A percentile compares a stretch with the other conserved stretches of the same genome.
These are phyloP conservation scores for Syzygium aromaticum DNA, from an alignment of 345 rosid species.

Conservation along the genomic window DNA sequence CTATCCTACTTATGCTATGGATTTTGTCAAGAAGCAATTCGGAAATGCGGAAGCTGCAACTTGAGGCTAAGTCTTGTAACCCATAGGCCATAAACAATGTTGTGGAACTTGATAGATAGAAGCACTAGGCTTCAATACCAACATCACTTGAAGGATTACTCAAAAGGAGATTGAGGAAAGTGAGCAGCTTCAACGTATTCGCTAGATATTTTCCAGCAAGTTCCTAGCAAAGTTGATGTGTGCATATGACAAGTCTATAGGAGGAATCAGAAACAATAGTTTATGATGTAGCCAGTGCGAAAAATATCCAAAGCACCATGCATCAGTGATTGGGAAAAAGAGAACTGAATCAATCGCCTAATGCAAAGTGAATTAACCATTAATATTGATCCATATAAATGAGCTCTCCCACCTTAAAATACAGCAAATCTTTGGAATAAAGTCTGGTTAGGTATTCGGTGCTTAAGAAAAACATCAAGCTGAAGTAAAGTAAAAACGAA, in stretches of 20 bases:
- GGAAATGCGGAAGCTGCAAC: neutral
- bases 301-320: neutral
- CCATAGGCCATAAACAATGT: neutral
- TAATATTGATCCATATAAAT: neutral
- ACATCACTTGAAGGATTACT: neutral
- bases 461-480: neutral
- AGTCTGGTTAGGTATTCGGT: neutral
- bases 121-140: neutral
- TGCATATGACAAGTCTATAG: neutral
- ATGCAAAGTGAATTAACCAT: neutral
- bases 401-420: neutral
- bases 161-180: neutral
- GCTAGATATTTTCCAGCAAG: neutral
- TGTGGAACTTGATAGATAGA: neutral
- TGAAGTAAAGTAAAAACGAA: neutral
- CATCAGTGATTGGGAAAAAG: neutral
- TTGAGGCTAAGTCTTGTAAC: neutral
- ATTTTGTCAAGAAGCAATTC: neutral
- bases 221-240: neutral
- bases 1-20: neutral
- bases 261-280: neutral
- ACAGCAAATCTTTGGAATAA: neutral
- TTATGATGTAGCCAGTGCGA: neutral
- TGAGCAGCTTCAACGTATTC: neutral
- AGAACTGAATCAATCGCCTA: neutral